phyloP scores from a whole-genome alignment of 2,329 filamentous ascomycete genomes.

The Pleurostoma richardsiae region DNA sequence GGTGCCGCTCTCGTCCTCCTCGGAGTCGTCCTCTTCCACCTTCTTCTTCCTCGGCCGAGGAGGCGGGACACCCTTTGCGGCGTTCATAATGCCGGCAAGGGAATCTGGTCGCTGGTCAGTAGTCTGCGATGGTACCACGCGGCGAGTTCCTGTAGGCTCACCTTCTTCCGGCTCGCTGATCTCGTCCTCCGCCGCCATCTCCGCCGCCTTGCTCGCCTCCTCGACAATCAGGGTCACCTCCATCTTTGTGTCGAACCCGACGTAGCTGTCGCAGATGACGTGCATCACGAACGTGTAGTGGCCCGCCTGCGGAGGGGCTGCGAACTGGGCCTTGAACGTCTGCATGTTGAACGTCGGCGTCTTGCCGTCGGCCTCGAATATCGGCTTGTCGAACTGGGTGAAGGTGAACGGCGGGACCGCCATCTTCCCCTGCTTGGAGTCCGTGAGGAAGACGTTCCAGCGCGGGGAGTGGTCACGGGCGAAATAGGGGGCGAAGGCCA shows the following conservation, averaged over 20 bases:
- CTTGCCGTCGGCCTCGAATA: constrained; percentile 73
- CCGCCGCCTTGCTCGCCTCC: constrained; percentile 77
- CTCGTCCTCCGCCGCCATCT: constrained; percentile 81
- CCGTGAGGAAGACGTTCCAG: constrained; percentile 93
- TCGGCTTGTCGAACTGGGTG: constrained; percentile 82
- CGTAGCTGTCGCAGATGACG: constrained; percentile 88
- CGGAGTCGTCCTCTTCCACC: constrained; percentile 48
- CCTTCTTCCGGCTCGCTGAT: constrained; percentile 98
- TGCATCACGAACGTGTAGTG: constrained; percentile 95
- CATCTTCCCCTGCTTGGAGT: constrained; percentile 92
- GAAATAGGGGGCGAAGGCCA: constrained; percentile 89
- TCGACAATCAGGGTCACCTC: constrained; percentile 87
- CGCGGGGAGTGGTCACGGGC: constrained; percentile 82
- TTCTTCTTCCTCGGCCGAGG: constrained; percentile 54
- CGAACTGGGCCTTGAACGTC: constrained; percentile 95
- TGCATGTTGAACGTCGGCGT: constrained; percentile 87
- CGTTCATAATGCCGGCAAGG: constrained; percentile 84
- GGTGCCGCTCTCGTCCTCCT: constrained; percentile 78
- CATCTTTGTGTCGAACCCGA: constrained; percentile 89
- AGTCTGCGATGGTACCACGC: constrained; percentile 1
- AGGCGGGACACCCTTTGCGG: constrained; percentile 66
- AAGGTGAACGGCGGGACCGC: constrained; percentile 97
- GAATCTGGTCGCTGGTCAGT: constrained; percentile 57
- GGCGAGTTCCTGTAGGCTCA: constrained; percentile 25
- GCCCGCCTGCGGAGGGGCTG: constrained; percentile 85